These are phyloP conservation scores for Blastobotrys mokoenaii DNA, from an alignment of 805 yeast species.

Conservation along the genomic window DNA sequence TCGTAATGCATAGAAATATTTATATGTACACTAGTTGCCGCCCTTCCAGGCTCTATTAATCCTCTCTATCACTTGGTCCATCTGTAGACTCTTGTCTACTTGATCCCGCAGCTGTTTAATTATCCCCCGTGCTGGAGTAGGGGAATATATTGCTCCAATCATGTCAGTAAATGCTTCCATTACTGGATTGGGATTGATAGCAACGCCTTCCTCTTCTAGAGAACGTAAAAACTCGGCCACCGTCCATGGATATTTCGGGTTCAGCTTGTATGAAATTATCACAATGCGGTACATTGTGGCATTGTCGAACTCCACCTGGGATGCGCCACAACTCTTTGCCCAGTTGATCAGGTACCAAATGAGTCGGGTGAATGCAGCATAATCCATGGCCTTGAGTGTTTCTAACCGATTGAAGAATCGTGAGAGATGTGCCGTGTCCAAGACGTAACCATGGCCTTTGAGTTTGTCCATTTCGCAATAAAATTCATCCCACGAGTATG, in stretches of 20 bases:
- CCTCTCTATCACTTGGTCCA: background rate
- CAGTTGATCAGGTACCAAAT: background rate
- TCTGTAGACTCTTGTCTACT: background rate
- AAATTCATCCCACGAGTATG: too few species aligned
- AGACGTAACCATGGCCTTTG: background rate
- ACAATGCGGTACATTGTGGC: background rate
- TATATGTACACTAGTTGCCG: background rate
- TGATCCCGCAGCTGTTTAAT: background rate
- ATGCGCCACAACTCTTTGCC: background rate
- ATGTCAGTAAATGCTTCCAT: background rate
- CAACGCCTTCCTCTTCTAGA: background rate
- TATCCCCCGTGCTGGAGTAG: background rate
- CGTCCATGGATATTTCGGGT: background rate
- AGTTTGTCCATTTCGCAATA: background rate
- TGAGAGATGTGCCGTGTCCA: background rate
- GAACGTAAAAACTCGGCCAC: background rate
- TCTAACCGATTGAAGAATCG: too few species aligned
- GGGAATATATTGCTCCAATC: background rate
- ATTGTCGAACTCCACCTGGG: background rate
- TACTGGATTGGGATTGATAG: background rate
- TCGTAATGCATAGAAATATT: too few species aligned
- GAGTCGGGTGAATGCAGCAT: background rate
- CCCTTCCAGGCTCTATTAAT: constrained; percentile 1
- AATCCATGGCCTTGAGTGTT: too few species aligned
- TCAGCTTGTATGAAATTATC: background rate